A percentile compares a stretch with the other conserved stretches of the same genome.
Conservation (phyloP, 116 monocot genomes). For the Trichopus zeylanicus region DNA sequence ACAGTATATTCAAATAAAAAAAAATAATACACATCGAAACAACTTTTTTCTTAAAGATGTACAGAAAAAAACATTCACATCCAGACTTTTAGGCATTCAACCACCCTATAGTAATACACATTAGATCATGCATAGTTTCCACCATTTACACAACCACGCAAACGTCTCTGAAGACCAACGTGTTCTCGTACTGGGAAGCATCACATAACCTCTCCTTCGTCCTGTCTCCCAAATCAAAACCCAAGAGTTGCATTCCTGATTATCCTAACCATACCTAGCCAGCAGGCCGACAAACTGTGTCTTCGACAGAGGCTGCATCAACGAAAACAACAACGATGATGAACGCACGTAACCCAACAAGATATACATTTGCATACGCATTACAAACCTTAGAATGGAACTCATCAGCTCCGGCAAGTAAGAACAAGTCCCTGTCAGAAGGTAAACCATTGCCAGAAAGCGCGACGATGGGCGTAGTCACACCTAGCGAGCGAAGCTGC, state of each 20-base stretch:
- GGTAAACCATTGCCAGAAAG: constrained; percentile 11
- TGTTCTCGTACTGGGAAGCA: too few relatives aligned
- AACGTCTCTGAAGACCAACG: too few relatives aligned
- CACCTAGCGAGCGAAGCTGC: constrained; percentile 20
- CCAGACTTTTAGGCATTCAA: too few relatives aligned
- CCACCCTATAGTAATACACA: too few relatives aligned
- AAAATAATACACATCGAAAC: too few relatives aligned
- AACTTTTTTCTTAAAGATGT: too few relatives aligned
- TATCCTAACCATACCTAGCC: neutral
- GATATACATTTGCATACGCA: neutral
- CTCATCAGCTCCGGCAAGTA: constrained; percentile 25
- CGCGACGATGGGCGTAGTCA: constrained; percentile 25
- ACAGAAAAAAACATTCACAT: too few relatives aligned
- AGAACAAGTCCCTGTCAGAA: constrained; percentile 18
- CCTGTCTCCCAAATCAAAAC: too few relatives aligned
- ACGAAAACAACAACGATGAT: neutral
- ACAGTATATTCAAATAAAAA: too few relatives aligned
- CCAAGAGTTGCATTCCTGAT: neutral
- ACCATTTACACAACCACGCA: too few relatives aligned
- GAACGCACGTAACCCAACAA: neutral
- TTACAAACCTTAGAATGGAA: constrained; percentile 23
- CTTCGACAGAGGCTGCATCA: neutral
- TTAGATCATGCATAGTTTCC: too few relatives aligned
- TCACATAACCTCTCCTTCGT: too few relatives aligned
- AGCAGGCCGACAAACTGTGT: neutral